These are phyloP conservation scores for Hortaea werneckii DNA, from an alignment of 2,329 filamentous ascomycete species.

Conservation along the genomic window DNA sequence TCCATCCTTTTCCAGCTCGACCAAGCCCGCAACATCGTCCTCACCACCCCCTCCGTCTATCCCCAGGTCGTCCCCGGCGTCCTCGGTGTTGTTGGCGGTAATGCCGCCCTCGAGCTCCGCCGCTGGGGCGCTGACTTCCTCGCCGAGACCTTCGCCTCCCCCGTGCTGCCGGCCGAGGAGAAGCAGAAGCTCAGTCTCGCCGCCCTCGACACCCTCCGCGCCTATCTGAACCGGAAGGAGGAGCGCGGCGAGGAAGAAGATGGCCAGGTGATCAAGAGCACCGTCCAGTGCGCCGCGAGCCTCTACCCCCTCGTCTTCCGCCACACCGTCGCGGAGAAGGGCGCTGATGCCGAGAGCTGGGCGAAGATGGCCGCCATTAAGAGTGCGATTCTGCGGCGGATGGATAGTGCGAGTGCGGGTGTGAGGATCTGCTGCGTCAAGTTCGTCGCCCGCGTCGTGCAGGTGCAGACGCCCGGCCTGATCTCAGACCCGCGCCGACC, in stretches of 20 bases:
- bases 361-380: conserved; percentile 83
- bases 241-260: conserved; percentile 55
- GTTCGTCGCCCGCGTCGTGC: conserved; percentile 85
- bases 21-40: conserved; percentile 78
- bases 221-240: conserved; percentile 38
- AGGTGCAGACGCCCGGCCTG: conserved; percentile 79
- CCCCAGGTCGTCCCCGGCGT: conserved; percentile 85
- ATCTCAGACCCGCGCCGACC: conserved; percentile 70
- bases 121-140: conserved; percentile 96
- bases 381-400: conserved; percentile 73
- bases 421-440: conserved; percentile 94
- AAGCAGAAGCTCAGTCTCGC: conserved; percentile 63
- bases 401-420: conserved; percentile 68
- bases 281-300: conserved; percentile 80
- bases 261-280: conserved; percentile 68
- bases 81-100: conserved; percentile 75
- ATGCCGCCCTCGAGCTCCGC: conserved; percentile 67
- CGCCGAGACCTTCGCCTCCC: conserved; percentile 89
- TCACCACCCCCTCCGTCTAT: conserved; percentile 80
- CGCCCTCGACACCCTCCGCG: conserved; percentile 63
- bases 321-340: conserved; percentile 82
- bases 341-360: conserved; percentile 67
- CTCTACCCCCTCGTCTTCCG: conserved; percentile 86
- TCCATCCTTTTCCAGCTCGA: conserved; percentile 63
- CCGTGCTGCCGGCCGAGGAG: conserved; percentile 63